Conservation (phyloP, 2,329 filamentous ascomycete genomes). For the Sclerotiophoma versabilis region DNA sequence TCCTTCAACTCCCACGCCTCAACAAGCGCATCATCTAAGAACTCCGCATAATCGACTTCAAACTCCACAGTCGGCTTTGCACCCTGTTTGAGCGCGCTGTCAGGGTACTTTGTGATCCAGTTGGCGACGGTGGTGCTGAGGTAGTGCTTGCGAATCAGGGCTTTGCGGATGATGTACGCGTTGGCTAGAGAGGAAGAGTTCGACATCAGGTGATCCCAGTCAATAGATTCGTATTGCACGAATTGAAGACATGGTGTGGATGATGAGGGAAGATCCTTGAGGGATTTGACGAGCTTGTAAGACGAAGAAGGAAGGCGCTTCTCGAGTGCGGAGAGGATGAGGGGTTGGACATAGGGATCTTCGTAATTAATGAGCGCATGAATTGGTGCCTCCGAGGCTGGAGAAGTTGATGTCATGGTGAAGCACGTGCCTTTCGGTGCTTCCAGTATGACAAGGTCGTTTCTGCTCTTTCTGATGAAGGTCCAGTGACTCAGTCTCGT, state of each 20-base stretch:
- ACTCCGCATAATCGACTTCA: conserved; percentile 96
- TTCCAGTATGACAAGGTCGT: background rate
- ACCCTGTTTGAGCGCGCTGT: conserved; percentile 71
- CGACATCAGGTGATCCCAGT: conserved; percentile 76
- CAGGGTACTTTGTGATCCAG: conserved; percentile 85
- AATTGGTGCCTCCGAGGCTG: conserved; percentile 46
- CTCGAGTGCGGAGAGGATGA: conserved; percentile 77
- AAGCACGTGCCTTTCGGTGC: background rate
- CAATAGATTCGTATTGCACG: conserved; percentile 82
- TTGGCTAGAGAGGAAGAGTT: conserved; percentile 75
- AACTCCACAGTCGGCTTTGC: conserved; percentile 84
- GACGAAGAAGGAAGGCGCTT: conserved; percentile 63
- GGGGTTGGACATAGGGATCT: conserved; percentile 86
- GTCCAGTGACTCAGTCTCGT: background rate
- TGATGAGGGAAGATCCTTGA: conserved; percentile 56
- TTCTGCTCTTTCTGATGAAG: background rate
- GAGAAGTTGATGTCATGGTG: conserved; percentile 19
- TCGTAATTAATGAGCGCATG: conserved; percentile 84
- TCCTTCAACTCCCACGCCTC: conserved; percentile 88
- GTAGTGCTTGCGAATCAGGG: conserved; percentile 95
- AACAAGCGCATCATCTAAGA: conserved; percentile 88
- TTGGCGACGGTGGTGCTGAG: conserved; percentile 81
- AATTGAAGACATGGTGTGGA: conserved; percentile 73
- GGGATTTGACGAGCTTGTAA: conserved; percentile 63
- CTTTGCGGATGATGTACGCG: conserved; percentile 94